Percentiles rank a stretch among this genome's conserved stretches.
These are phyloP conservation scores for Clarireedia sp. DNA, from an alignment of 2,329 filamentous ascomycete genomes.

Conservation along the genomic window DNA sequence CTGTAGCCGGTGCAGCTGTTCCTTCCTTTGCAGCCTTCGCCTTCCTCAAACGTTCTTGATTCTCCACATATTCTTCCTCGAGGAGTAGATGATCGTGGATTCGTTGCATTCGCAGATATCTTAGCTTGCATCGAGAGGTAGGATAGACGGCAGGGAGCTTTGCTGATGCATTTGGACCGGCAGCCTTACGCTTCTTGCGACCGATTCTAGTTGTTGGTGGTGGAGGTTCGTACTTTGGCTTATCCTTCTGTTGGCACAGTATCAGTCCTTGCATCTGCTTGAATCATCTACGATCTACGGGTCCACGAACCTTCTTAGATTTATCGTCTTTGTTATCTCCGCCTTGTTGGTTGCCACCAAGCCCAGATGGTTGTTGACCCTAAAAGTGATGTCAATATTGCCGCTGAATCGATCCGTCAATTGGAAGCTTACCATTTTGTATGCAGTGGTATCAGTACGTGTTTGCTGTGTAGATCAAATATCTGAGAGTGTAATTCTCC, in stretches of 20 bases:
- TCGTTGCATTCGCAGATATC: slow-evolving; percentile 94
- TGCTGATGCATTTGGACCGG: slow-evolving; percentile 85
- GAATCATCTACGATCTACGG: neutral
- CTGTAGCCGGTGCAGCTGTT: slow-evolving; percentile 43
- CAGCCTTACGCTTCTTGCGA: slow-evolving; percentile 96
- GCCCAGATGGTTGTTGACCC: slow-evolving; percentile 37
- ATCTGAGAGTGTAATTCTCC: neutral
- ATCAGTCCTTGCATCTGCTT: slow-evolving; percentile 14
- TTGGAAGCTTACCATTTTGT: slow-evolving; percentile 26
- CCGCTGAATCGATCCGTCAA: slow-evolving; percentile 5
- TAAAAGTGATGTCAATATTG: slow-evolving; percentile 19
- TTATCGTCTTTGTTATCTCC: slow-evolving; percentile 76
- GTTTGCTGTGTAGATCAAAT: neutral
- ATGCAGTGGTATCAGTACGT: slow-evolving; percentile 10
- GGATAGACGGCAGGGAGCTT: slow-evolving; percentile 93
- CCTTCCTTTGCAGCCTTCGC: slow-evolving; percentile 74
- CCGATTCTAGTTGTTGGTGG: slow-evolving; percentile 95
- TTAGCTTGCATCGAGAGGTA: slow-evolving; percentile 93
- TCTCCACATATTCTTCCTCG: slow-evolving; percentile 98
- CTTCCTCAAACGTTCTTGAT: slow-evolving; percentile 92
- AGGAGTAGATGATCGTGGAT: slow-evolving; percentile 95
- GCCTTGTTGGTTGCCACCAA: slow-evolving; percentile 43
- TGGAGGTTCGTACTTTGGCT: slow-evolving; percentile 99
- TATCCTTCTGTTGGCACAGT: slow-evolving; percentile 70
- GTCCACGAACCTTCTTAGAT: slow-evolving; percentile 74